Evolutionary conservation across 2,329 filamentous ascomycete species (phyloP).

Genomic region (Sphaerulina vaccinii): DNA sequence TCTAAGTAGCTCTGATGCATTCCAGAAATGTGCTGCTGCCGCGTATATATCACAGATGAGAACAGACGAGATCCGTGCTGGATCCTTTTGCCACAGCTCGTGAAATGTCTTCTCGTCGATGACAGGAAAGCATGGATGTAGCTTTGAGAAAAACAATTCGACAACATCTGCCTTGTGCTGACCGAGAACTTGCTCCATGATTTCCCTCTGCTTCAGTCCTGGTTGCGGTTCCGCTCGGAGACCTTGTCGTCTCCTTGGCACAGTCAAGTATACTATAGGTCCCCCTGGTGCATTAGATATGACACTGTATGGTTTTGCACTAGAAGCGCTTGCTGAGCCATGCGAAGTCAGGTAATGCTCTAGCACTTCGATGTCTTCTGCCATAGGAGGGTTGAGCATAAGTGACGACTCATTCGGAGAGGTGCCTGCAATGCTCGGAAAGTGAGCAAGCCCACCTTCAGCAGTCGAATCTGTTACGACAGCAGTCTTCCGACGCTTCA

Average conservation of each 20-base stretch:
- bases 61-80: constrained; percentile 37
- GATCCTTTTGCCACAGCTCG: constrained; percentile 38
- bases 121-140: constrained; percentile 42
- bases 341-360: constrained; percentile 41
- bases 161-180: constrained; percentile 41
- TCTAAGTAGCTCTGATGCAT: constrained; percentile 38
- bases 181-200: constrained; percentile 44
- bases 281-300: constrained; percentile 47
- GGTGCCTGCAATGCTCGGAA: constrained; percentile 30
- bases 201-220: constrained; percentile 42
- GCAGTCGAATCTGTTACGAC: background rate
- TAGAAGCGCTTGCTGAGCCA: constrained; percentile 27
- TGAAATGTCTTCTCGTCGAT: constrained; percentile 42
- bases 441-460: constrained; percentile 9
- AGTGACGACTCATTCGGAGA: constrained; percentile 39
- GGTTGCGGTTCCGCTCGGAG: constrained; percentile 35
- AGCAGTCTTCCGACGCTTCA: constrained; percentile 19
- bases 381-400: constrained; percentile 43
- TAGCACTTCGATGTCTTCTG: constrained; percentile 44
- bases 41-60: constrained; percentile 43
- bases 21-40: constrained; percentile 40
- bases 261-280: constrained; percentile 45
- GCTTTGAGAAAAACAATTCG: constrained; percentile 44
- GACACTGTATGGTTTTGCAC: constrained; percentile 49
- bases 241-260: constrained; percentile 52